Evolutionary conservation across 495 filamentous ascomycete genomes (phyloP).

Genomic region (Letharia columbiana): DNA sequence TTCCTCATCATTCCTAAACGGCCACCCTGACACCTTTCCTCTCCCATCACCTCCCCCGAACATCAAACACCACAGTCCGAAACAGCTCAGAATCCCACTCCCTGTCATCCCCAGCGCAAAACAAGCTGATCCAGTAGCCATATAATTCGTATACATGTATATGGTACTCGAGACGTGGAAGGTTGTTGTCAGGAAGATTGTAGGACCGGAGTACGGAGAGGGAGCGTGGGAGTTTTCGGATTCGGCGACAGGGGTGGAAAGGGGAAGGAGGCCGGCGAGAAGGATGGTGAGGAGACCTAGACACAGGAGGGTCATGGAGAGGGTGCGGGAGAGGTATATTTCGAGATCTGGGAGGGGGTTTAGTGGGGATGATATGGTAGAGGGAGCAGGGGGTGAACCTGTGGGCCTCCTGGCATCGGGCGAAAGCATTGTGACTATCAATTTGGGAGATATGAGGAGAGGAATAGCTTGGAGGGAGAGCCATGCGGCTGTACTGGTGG

Average conservation of each 20-base stretch:
- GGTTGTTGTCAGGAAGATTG: slow-evolving; percentile 52
- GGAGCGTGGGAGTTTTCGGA: slow-evolving; percentile 48
- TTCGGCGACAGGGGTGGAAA: slow-evolving; percentile 36
- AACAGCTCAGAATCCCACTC: slow-evolving; percentile 44
- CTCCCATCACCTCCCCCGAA: slow-evolving; percentile 68
- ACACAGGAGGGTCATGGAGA: slow-evolving; percentile 58
- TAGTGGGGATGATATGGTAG: background rate
- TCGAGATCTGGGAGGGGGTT: slow-evolving; percentile 45
- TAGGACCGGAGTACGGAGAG: slow-evolving; percentile 59
- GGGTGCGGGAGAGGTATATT: slow-evolving; percentile 60
- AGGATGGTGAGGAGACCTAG: slow-evolving; percentile 58
- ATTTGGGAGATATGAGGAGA: slow-evolving; percentile 54
- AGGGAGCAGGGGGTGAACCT: slow-evolving; percentile 30
- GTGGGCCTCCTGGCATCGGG: slow-evolving; percentile 48
- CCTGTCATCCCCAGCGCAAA: slow-evolving; percentile 48
- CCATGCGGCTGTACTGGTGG: slow-evolving; percentile 58
- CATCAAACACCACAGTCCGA: slow-evolving; percentile 66
- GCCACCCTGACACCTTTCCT: slow-evolving; percentile 70
- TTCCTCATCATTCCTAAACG: slow-evolving; percentile 50
- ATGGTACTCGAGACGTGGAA: slow-evolving; percentile 58
- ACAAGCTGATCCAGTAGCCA: slow-evolving; percentile 39
- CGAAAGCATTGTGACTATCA: slow-evolving; percentile 55
- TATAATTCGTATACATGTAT: slow-evolving; percentile 60
- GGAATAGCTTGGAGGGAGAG: slow-evolving; percentile 57
- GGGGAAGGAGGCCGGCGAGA: slow-evolving; percentile 66